A percentile compares a stretch with the other conserved stretches of the same genome.
Conservation (phyloP, 2,329 filamentous ascomycete species). For the Fusarium goolgardi region DNA sequence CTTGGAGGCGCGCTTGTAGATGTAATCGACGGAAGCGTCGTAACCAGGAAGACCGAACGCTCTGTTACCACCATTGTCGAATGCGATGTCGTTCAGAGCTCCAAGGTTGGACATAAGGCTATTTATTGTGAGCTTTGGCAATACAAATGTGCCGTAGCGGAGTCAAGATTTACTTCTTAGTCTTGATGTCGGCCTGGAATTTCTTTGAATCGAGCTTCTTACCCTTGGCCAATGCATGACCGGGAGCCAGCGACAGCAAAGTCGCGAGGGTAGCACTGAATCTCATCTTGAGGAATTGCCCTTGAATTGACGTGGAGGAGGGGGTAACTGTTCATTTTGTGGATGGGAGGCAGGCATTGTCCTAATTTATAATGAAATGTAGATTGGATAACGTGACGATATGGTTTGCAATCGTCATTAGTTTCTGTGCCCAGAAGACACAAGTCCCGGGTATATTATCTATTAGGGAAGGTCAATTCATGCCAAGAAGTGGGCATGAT, state of each 20-base stretch:
- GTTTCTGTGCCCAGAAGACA: neutral
- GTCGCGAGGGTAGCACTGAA: slow-evolving; percentile 14
- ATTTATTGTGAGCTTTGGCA: neutral
- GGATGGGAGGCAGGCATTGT: accelerated
- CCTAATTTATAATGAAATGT: slow-evolving; percentile 5
- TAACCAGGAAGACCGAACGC: slow-evolving; percentile 65
- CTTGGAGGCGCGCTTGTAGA: slow-evolving; percentile 59
- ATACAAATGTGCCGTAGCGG: no score
- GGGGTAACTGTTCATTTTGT: no score
- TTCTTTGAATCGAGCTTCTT: slow-evolving; percentile 34
- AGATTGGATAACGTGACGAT: neutral
- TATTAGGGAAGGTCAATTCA: slow-evolving; percentile 32
- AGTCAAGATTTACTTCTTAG: slow-evolving; percentile 19
- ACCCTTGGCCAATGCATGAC: slow-evolving; percentile 13
- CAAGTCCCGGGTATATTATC: slow-evolving; percentile 18
- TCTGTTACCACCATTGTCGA: slow-evolving; percentile 61
- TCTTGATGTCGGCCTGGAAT: slow-evolving; percentile 33
- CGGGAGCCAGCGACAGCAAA: slow-evolving; percentile 23
- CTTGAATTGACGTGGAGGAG: neutral
- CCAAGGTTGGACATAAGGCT: slow-evolving; percentile 36
- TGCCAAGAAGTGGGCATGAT: neutral
- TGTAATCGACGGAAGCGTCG: slow-evolving; percentile 61
- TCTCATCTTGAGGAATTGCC: slow-evolving; percentile 10
- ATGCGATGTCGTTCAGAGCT: slow-evolving; percentile 36
- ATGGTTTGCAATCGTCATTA: neutral